Base-by-base conservation (phyloP, 2,329 filamentous ascomycete genomes). In the Epichloe scottii region DNA sequence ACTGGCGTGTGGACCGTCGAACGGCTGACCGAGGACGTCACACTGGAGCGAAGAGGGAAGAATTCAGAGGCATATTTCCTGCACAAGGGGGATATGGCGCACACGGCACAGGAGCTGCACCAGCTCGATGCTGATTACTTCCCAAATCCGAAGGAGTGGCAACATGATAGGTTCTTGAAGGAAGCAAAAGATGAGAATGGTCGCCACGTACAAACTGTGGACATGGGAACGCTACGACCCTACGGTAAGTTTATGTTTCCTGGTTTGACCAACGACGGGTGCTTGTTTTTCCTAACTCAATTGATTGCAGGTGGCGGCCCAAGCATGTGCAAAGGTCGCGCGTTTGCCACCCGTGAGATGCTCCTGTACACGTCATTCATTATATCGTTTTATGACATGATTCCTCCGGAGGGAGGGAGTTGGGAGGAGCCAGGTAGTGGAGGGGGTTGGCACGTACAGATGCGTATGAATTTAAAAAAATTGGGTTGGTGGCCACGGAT, bases 381-480 rank as follows among this genome's bases (percentile, higher is more conserved):
- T 14, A 54, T 70, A 34, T 62, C 64, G 0, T 60, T 69, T 26
- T 71, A 70, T 50, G 65, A 70, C 19, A 60, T 71, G 23, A 52
- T 59, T 44, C 62, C 68, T 1, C 59, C 59, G 0, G 55, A 57
- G 5, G 62, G 60, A 12, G 47, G 56, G 4, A 52, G 50, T 5
- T 69, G 65, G 66, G 51, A 53, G n/a, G n/a, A n/a, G n/a, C n/a
- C n/a, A n/a, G n/a, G n/a, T n/a, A n/a, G n/a, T n/a, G n/a, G n/a
- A n/a, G n/a, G n/a, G n/a, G n/a, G n/a, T n/a, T n/a, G n/a, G n/a
- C n/a, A n/a, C n/a, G n/a, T n/a, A n/a, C n/a, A n/a, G n/a, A n/a
- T n/a, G n/a, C n/a, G n/a, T n/a, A n/a, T n/a, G n/a, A n/a, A n/a
- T n/a, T n/a, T n/a, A n/a, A n/a, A n/a, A 46, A 19, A 35, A 17